Conservation (phyloP, 148 eudicot species). For the Cornus suecica region DNA sequence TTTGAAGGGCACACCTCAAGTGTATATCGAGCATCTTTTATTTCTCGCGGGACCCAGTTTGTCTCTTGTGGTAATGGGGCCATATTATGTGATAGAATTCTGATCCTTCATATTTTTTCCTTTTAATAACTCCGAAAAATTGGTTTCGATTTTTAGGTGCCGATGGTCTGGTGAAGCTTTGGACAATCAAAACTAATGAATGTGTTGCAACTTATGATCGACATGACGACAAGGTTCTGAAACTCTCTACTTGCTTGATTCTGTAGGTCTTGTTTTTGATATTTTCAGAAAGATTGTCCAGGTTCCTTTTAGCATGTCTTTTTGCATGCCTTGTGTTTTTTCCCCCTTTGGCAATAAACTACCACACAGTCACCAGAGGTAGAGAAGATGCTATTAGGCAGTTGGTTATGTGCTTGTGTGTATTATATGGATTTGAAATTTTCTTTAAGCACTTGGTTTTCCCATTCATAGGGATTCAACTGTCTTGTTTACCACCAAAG, state of each 20-base stretch:
- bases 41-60: constrained; percentile 82
- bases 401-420: not conserved
- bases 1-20: constrained; percentile 96
- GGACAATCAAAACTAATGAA: constrained; percentile 84
- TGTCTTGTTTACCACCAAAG: too few relatives aligned
- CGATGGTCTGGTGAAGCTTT: constrained; percentile 90
- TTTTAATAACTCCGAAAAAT: not conserved
- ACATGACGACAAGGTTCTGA: constrained; percentile 83
- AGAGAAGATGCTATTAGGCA: too few relatives aligned
- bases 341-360: too few relatives aligned
- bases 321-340: too few relatives aligned
- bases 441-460: not conserved
- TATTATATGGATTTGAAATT: not conserved
- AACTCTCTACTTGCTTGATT: not conserved
- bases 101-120: not conserved
- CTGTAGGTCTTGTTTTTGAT: not conserved
- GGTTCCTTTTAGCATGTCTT: not conserved
- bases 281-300: not conserved
- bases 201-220: constrained; percentile 91
- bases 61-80: constrained; percentile 74
- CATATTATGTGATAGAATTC: not conserved
- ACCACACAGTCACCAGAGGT: too few relatives aligned
- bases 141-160: constrained; percentile 54
- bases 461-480: not conserved
- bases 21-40: constrained; percentile 80